phyloP scores from a whole-genome alignment of 2,329 filamentous ascomycete species.

The Claviceps africana region DNA sequence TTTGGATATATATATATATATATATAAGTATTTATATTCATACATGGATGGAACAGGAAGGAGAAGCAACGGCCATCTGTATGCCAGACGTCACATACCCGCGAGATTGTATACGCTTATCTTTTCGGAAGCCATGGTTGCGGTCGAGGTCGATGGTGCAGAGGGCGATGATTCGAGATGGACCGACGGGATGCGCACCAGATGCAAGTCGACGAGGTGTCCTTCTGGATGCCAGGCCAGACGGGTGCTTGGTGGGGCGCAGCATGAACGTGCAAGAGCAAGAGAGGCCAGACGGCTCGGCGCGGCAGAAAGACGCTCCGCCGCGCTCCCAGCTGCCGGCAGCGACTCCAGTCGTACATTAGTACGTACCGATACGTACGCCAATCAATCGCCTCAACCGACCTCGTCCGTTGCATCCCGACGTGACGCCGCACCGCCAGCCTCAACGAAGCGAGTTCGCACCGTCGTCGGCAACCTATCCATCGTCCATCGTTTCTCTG shows the following conservation, averaged over 20 bases:
- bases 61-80: neutral
- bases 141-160: neutral
- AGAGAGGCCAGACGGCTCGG: neutral
- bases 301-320: conserved; percentile 3
- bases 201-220: conserved; percentile 1
- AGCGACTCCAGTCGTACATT: too few species aligned
- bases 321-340: neutral
- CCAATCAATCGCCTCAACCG: too few species aligned
- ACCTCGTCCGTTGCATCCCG: neutral
- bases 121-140: conserved; percentile 31
- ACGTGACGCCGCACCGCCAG: conserved; percentile 1
- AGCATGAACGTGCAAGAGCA: conserved; percentile 1
- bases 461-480: neutral
- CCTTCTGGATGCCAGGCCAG: neutral
- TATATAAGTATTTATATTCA: too few species aligned
- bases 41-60: neutral
- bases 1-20: too few species aligned
- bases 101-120: conserved; percentile 55
- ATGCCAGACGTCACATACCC: conserved; percentile 27
- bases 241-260: neutral
- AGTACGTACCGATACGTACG: too few species aligned
- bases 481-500: neutral
- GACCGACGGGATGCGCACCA: neutral
- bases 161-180: neutral
- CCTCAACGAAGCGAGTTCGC: neutral